Evolutionary conservation across 2,329 filamentous ascomycete species (phyloP), one percentile per base, ranked within the genome.

Genomic region (Torrubiella hemipterigena): DNA sequence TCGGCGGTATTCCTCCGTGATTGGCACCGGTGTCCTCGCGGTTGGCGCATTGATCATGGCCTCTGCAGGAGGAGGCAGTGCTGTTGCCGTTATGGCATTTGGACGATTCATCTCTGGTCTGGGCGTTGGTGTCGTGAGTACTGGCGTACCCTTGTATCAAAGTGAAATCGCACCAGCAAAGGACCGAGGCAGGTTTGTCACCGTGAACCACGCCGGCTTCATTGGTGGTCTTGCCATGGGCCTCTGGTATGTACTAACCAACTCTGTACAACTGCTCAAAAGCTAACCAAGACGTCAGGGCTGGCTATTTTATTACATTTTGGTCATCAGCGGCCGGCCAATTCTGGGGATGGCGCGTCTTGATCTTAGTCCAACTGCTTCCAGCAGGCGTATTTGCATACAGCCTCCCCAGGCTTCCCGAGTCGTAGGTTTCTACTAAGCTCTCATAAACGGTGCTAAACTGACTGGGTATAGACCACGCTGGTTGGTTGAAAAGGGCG

Each of bases 131-230:
- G 50, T 73, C 13, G 59, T 75, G 7, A 70, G 66, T 22, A 73
- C 69, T 3, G 59, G 63, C 4, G 69, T 74, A 32, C 69, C 70
- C 2, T 43, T 74, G 5, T 74, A 73, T 43, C 69, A 73, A 46
- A 69, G 68, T 42, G 69, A 74, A 44, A 59, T 74, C 14, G 56
- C 69, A 0, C 69, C 69, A 0, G 65, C 69, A 0, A 56, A 54
- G 10, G 55, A 70, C 34, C 57, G 70, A 7, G 70, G 71, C 4
- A 59, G 59, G 37, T 69, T 68, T 35, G 69, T 75, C 2, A 67
- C 73, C 8, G 58, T 74, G 48, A 74, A 74, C 41, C 70, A 75
- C 31, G 58, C 73, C 27, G 70, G 71, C 4, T 65, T 75, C 35
- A 62, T 74, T 16, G 57, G 59, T 3, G 70, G 70, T 4, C 47